Base-by-base conservation (phyloP, 345 rosid species). In the Aquilaria malaccensis region DNA sequence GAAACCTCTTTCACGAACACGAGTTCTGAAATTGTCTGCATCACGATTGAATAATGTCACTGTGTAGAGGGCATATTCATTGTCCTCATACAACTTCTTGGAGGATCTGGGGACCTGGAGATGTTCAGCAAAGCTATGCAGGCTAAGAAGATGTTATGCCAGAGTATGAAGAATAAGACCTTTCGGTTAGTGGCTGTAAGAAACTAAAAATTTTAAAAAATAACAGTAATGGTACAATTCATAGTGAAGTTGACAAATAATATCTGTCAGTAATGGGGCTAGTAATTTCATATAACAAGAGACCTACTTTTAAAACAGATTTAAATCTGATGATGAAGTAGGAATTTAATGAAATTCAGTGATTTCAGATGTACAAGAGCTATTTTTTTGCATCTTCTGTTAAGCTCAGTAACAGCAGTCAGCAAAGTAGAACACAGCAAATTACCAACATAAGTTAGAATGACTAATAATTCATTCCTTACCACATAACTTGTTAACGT, bases 81-180 rank as follows among this genome's bases (percentile, higher is more conserved):
- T 95, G 73, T 95, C 99, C 83, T 95, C 99, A 46, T 77, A 70
- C 78, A 95, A 79, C 68, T 72, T 76, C 87, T 87, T 95, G n/a
- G 98, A 83, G 45, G 98, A 95, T 80, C 98, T 83, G 43, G 97
- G 98, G 64, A 95, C 99, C 99, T 95, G 88, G 75, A 69, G 63
- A 59, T 60, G 13, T 3, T 53, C 29, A 11, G 62, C 13, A 15
- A 11, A 10, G 10, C 70, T 48, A 67, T 41, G 59, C 57, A 60
- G 50, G 56, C 15, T 46, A 37, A 37, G 5, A 37, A 37, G 1
- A 37, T 37, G 43, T 37, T 37, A 2, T 2, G 7, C 7, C 43
- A 37, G 43, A 37, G 43, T 37, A 4, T 37, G 7, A 0, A 37
- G 1, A 37, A 37, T 4, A 37, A 4, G 43, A 37, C 43, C 7